phyloP scores from a whole-genome alignment of 148 eudicot genomes.

The Silene conica region DNA sequence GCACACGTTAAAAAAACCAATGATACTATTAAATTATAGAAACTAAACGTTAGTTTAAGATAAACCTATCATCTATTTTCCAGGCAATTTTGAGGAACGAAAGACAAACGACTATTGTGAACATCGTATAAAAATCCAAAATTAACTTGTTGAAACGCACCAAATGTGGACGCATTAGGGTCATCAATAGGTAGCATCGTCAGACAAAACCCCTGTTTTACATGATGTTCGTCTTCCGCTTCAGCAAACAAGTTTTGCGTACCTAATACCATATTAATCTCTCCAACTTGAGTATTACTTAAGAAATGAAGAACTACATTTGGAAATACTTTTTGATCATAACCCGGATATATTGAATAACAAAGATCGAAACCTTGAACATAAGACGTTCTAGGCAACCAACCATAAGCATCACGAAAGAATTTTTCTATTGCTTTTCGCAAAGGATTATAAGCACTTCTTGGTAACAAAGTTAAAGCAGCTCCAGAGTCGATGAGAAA shows the following conservation, averaged over 20 bases:
- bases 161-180: background rate
- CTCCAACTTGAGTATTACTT: background rate
- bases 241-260: background rate
- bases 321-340: background rate
- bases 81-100: background rate
- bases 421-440: background rate
- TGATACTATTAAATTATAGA: no score
- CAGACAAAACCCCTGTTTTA: background rate
- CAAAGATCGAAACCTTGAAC: background rate
- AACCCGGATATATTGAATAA: background rate
- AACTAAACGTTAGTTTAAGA: no score
- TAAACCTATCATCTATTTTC: no score
- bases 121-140: background rate
- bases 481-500: constrained; percentile 17
- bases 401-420: background rate
- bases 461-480: constrained; percentile 5
- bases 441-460: constrained; percentile 7
- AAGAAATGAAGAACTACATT: background rate
- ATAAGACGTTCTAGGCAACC: background rate
- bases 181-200: background rate
- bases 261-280: background rate
- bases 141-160: background rate
- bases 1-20: no score
- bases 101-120: background rate
- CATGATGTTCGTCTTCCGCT: background rate